Evolutionary conservation across 768 basidiomycete genomes (phyloP).

Genomic region (Tulasnella sp.): DNA sequence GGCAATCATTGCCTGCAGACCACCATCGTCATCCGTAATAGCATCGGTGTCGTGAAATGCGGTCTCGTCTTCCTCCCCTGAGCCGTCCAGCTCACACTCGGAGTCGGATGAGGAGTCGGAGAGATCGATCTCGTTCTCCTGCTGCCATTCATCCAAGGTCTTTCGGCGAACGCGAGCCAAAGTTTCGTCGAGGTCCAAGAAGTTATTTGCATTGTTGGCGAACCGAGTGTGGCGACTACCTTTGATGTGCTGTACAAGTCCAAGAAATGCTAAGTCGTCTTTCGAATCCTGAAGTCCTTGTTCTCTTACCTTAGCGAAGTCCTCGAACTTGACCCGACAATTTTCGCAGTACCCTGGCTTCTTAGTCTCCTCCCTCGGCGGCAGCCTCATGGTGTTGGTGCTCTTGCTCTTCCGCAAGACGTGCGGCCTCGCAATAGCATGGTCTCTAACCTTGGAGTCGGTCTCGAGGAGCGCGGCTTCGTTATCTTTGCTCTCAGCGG

Average conservation of each 20-base stretch:
- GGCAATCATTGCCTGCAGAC: neutral
- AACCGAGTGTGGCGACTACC: slow-evolving; percentile 80
- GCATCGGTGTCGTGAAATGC: neutral
- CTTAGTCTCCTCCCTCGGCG: slow-evolving; percentile 79
- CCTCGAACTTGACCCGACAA: slow-evolving; percentile 86
- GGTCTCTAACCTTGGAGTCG: neutral
- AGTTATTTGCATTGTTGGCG: slow-evolving; percentile 76
- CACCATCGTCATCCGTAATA: neutral
- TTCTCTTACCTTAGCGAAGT: slow-evolving; percentile 74
- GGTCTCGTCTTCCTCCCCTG: slow-evolving; percentile 2
- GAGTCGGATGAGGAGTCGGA: slow-evolving; percentile 5
- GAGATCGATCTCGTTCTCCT: slow-evolving; percentile 26
- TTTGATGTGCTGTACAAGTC: slow-evolving; percentile 62
- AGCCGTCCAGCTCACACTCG: neutral
- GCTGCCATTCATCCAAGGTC: slow-evolving; percentile 44
- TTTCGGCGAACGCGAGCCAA: slow-evolving; percentile 64
- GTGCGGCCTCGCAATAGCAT: slow-evolving; percentile 35
- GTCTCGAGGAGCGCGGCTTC: neutral
- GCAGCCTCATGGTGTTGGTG: slow-evolving; percentile 78
- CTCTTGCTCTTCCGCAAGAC: slow-evolving; percentile 63
- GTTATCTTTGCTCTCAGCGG: slow-evolving; percentile 38
- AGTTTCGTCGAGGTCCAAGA: slow-evolving; percentile 73
- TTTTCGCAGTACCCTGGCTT: slow-evolving; percentile 99
- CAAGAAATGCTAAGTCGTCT: slow-evolving; percentile 22
- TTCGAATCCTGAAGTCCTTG: slow-evolving; percentile 5